Base-by-base conservation (phyloP, 1,284 basidiomycete species). In the Cryptococcus maquisensis region DNA sequence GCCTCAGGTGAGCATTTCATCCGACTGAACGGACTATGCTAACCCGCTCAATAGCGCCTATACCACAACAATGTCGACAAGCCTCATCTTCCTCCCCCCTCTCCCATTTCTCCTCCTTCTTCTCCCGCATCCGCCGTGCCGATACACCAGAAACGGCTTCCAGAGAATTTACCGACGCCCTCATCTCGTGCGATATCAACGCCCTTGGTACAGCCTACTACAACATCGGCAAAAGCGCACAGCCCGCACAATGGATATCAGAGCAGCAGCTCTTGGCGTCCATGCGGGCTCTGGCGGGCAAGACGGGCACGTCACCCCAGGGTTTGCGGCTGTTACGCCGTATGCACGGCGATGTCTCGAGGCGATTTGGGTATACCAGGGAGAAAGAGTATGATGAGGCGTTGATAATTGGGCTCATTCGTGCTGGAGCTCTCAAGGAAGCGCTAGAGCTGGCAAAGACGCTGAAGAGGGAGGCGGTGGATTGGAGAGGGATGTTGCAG, bases 291-390 rank as follows among this genome's bases (percentile, higher is more conserved):
- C 26, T 59, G 28, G 28, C 51, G 1, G 24, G 36, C 15, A 36
- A 32, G 13, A 38, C 28, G 47, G 35, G 52, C 3, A 26, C 21
- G 16, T 41, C 38, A 12, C 49, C 52, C 2, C 35, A n/a, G 3
- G 51, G 54, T 3, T 26, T 59, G 6, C 18, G 28, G 18, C 45
- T 64, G 16, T 54, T 62, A n/a, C 45, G 52, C 23, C 43, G 52
- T 37, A 52, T 64, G 8, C 61, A 54, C 38, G 51, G 36, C 16
- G 62, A 64, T 47, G 32, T 56, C 13, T 43, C 38, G 4, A 37
- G 36, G 16, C 41, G 47, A 12, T 56, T 56, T 21, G 57, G 52
- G n/a, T 51, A 59, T 36, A 13, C 35, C 5, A 26, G 49, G 4
- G 18, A 39, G 18, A 39, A 35, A 12, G 35, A 28, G n/a, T 48